Percentiles rank a stretch among this genome's conserved stretches.
phyloP scores from a whole-genome alignment of 2,329 filamentous ascomycete species.

The Lizonia empirigonia region DNA sequence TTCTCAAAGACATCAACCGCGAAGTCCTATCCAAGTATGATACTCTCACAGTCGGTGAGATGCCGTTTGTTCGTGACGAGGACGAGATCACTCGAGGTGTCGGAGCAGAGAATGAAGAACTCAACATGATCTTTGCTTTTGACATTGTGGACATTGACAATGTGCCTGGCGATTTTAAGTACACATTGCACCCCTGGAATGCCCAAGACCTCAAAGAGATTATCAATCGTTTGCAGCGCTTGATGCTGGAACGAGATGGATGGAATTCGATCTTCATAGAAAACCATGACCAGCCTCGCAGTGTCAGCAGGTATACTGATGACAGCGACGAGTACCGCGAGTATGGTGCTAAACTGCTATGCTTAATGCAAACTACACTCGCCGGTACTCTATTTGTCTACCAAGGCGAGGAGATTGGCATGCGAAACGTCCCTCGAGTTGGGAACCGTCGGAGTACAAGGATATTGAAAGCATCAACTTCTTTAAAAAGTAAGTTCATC shows the following conservation, averaged over 20 bases:
- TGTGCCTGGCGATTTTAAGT: slow-evolving; percentile 46
- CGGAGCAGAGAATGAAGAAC: slow-evolving; percentile 53
- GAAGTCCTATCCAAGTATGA: slow-evolving; percentile 65
- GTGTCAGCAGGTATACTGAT: slow-evolving; percentile 55
- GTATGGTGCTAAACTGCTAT: slow-evolving; percentile 55
- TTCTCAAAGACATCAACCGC: slow-evolving; percentile 67
- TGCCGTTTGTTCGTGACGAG: slow-evolving; percentile 59
- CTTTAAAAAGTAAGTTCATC: slow-evolving; percentile 47
- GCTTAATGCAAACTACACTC: slow-evolving; percentile 55
- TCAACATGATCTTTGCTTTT: slow-evolving; percentile 71
- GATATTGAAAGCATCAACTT: slow-evolving; percentile 64
- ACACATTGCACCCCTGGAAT: slow-evolving; percentile 42
- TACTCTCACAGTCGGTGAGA: slow-evolving; percentile 69
- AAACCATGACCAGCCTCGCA: slow-evolving; percentile 60
- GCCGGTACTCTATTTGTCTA: slow-evolving; percentile 57
- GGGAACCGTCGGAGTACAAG: slow-evolving; percentile 55
- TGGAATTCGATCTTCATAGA: slow-evolving; percentile 60
- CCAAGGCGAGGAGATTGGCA: slow-evolving; percentile 59
- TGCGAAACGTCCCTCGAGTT: slow-evolving; percentile 55
- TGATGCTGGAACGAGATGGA: slow-evolving; percentile 47
- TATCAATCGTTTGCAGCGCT: slow-evolving; percentile 42
- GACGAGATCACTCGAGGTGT: slow-evolving; percentile 56
- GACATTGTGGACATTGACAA: slow-evolving; percentile 51
- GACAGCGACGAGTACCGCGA: slow-evolving; percentile 55
- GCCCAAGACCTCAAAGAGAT: slow-evolving; percentile 42